Base-by-base conservation (phyloP, 2,329 filamentous ascomycete genomes). In the Macrophomina tecta region DNA sequence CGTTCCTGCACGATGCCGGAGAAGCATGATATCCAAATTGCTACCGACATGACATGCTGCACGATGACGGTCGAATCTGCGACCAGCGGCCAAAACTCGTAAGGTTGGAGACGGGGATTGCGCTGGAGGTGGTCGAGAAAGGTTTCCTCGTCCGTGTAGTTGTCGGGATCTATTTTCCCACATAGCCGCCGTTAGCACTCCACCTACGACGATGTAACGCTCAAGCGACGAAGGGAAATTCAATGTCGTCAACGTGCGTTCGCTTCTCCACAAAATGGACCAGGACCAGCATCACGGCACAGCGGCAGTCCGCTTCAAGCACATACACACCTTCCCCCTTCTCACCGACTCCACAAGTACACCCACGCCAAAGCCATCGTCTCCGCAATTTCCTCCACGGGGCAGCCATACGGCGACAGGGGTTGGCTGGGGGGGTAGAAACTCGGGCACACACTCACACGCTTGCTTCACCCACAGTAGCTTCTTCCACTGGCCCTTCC, bases 81-180 rank as follows among this genome's bases (percentile, higher is more conserved):
- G 61, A 98, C 93, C 40, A 99, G 85, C 8, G 94, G 93, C 94
- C 95, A 99, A 80, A 99, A 99, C 75, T 98, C 94, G 79, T 99
- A 99, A 0, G 94, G 94, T 71, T 95, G 91, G 63, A 98, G 86
- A 48, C 94, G 90, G 4, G 94, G 94, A 77, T 99, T 99, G 56
- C 94, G 89, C 79, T 99, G 94, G 18, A 99, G 87, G 73, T 97
- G 93, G 76, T 97, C 94, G 71, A 99, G 89, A 74, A 99, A 99
- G 1, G 95, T 98, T 68, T 92, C 92, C 76, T 95, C 93, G 77
- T 99, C 95, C 48, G 95, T 98, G 77, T 98, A 98, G 79, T 99
- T 99, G 79, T 99, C 95, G n/a, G 95, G 94, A 76, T 96, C 92
- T 94, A 72, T n/a, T 45, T 9, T 28, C n/a, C 2, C 14, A 45